Evolutionary conservation across 768 basidiomycete species (phyloP).

Genomic region (Suillus clintonianus): DNA sequence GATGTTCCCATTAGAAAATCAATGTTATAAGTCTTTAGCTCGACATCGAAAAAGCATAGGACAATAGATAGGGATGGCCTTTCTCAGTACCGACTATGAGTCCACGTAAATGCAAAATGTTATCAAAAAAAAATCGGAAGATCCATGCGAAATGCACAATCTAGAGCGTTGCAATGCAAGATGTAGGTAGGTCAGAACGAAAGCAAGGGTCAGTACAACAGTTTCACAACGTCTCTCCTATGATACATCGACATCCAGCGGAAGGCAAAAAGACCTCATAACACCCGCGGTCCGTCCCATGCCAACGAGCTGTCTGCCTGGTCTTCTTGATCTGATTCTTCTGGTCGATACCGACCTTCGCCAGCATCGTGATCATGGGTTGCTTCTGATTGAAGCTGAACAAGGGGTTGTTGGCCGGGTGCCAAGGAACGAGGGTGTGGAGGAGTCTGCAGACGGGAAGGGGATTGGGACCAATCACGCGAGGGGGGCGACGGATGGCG

Average conservation of each 20-base stretch:
- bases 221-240: constrained; percentile 4
- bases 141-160: constrained; percentile 1
- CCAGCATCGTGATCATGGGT: constrained; percentile 1
- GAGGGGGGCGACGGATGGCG: constrained; percentile 23
- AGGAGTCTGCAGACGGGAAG: background rate
- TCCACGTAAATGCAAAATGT: constrained; percentile 4
- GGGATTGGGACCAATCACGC: constrained; percentile 11
- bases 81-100: background rate
- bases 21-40: background rate
- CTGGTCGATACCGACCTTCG: constrained; percentile 13
- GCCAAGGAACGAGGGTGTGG: background rate
- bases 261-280: constrained; percentile 24
- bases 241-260: constrained; percentile 9
- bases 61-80: background rate
- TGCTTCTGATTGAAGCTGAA: background rate
- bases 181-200: background rate
- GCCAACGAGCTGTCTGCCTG: constrained; percentile 2
- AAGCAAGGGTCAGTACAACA: constrained; percentile 14
- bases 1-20: background rate
- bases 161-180: background rate
- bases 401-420: background rate
- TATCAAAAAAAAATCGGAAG: background rate
- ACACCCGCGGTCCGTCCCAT: constrained; percentile 16
- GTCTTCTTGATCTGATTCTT: constrained; percentile 3
- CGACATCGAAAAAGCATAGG: background rate